Percentiles rank a stretch among this genome's conserved stretches.
phyloP scores from a whole-genome alignment of 1,284 basidiomycete genomes.

The Naganishia cerealis region DNA sequence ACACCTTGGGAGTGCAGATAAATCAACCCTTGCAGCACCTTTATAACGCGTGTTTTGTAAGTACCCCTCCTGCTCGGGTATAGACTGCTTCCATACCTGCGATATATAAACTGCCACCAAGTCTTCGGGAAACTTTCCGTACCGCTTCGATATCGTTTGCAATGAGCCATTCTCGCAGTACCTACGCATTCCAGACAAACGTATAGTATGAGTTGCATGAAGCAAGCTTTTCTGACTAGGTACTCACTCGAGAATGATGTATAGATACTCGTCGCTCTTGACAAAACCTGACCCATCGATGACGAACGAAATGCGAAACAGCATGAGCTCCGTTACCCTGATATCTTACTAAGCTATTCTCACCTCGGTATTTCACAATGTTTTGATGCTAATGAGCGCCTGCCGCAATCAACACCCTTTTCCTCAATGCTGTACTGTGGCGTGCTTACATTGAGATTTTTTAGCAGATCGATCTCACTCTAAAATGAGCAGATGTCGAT shows the following conservation, averaged over 20 bases:
- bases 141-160: slow-evolving; percentile 90
- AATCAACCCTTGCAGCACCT: slow-evolving; percentile 77
- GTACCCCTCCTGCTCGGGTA: background rate
- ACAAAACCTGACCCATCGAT: slow-evolving; percentile 67
- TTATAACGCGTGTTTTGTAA: slow-evolving; percentile 36
- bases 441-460: slow-evolving; percentile 80
- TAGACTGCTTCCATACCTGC: slow-evolving; percentile 61
- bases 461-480: slow-evolving; percentile 96
- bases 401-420: background rate
- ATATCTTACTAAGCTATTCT: background rate
- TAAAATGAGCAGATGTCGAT: slow-evolving; percentile 48
- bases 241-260: slow-evolving; percentile 88
- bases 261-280: slow-evolving; percentile 87
- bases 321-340: background rate
- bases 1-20: slow-evolving; percentile 97
- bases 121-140: slow-evolving; percentile 96
- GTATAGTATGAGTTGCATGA: background rate
- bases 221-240: slow-evolving; percentile 30
- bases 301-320: background rate
- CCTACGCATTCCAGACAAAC: slow-evolving; percentile 53
- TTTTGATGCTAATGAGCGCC: slow-evolving; percentile 62
- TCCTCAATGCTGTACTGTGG: background rate
- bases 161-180: slow-evolving; percentile 98
- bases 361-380: slow-evolving; percentile 90
- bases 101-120: slow-evolving; percentile 94